Base-by-base conservation (phyloP, 2,329 filamentous ascomycete species). In the Colletotrichum echinochloae region DNA sequence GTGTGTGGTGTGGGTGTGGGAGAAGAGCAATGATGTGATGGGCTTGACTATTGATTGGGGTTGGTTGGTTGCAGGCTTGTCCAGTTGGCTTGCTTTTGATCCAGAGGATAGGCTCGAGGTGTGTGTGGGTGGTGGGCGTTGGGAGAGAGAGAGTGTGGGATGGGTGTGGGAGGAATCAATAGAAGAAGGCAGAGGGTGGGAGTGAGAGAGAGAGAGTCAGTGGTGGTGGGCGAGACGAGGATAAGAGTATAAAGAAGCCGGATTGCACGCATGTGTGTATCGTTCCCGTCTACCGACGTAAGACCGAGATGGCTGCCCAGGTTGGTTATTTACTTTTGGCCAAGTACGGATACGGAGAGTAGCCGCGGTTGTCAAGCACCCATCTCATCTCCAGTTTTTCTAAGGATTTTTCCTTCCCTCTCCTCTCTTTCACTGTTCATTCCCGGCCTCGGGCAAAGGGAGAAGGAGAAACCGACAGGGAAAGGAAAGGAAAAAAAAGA, bases 11-110 rank as follows among this genome's bases (percentile, higher is more conserved):
- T 70, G 70, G 35, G 70, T 59, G 51, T 68, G 72, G 30, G 8
- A 23, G 51, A 35, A 30, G 26, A 33, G 51, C 23, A 30, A 72
- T 73, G 70, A 73, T 73, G 69, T 65, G 70, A 72, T 66, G 65
- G 65, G 66, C 55, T 48, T 55, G 46, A n/a, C 35, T 57, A 30
- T 71, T 35, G 64, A 67, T 57, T 49, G 56, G 57, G 56, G 56
- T 61, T 61, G 63, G 63, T 16, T 20, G 51, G 30, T 54, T 54
- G 28, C 51, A 57, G 33, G 41, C 41, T 16, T 70, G 51, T 66
- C 67, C 56, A 57, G 57, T 70, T 67, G 63, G 67, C 67, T 70
- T 67, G 49, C 28, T 66, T 52, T 59, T 70, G 51, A 55, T 67
- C 63, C 52, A 70, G 46, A 67, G 51, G 35, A 51, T 20, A 20